A percentile compares a stretch with the other conserved stretches of the same genome.
Conservation (phyloP, 257 asterid species). For the Knoxia roxburghii region DNA sequence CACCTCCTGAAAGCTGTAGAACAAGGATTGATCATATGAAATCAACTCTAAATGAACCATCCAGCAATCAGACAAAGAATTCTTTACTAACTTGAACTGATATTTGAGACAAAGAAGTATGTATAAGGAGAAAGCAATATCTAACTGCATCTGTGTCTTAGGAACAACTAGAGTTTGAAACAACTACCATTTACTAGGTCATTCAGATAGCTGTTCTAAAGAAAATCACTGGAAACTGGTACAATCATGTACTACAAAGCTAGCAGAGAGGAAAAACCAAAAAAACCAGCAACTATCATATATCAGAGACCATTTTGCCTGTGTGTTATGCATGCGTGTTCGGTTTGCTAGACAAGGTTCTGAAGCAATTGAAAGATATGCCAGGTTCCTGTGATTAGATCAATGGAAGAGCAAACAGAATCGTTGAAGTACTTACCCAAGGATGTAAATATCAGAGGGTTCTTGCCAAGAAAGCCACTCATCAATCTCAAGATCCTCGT, state of each 20-base stretch:
- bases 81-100: too few relatives aligned
- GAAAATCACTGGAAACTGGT: background rate
- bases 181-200: background rate
- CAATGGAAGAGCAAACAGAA: background rate
- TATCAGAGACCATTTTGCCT: background rate
- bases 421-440: slow-evolving; percentile 50
- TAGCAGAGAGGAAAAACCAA: background rate
- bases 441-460: slow-evolving; percentile 72
- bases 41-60: background rate
- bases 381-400: background rate
- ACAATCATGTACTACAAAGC: background rate
- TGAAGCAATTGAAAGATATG: too few relatives aligned
- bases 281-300: too few relatives aligned
- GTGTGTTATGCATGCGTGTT: background rate
- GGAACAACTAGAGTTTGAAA: background rate
- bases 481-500: slow-evolving; percentile 66
- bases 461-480: slow-evolving; percentile 86
- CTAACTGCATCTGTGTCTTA: background rate
- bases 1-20: slow-evolving; percentile 83
- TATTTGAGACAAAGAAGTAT: background rate
- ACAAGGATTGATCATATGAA: background rate
- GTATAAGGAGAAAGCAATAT: background rate
- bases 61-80: slow-evolving; percentile 1
- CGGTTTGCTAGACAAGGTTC: background rate
- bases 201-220: background rate